Evolutionary conservation across 2,329 filamentous ascomycete species (phyloP).

Genomic region (Clathrospora elynae): DNA sequence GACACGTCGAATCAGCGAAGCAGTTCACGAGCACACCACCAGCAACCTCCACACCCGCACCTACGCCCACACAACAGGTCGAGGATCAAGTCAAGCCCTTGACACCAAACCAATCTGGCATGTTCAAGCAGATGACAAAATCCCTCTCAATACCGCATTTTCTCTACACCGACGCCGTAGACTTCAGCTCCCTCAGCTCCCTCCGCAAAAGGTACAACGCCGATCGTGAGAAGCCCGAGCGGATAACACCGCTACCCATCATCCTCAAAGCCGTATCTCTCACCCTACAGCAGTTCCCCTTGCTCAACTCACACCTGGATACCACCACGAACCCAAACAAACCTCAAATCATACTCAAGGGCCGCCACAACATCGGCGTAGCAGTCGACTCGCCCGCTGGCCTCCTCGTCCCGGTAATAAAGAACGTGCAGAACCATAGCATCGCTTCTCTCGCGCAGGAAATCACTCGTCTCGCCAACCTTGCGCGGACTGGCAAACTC

Average conservation of each 20-base stretch:
- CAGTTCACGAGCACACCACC: constrained; percentile 31
- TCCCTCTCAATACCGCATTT: constrained; percentile 94
- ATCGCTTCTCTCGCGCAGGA: constrained; percentile 80
- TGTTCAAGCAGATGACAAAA: constrained; percentile 98
- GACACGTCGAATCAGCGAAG: constrained; percentile 29
- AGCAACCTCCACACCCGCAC: constrained; percentile 38
- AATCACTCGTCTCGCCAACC: constrained; percentile 71
- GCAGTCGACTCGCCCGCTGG: constrained; percentile 93
- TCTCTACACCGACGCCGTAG: constrained; percentile 87
- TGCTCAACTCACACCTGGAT: constrained; percentile 87
- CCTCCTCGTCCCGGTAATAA: constrained; percentile 89
- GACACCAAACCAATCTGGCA: constrained; percentile 80
- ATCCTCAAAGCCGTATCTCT: constrained; percentile 94
- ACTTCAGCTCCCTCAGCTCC: constrained; percentile 74
- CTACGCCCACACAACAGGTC: constrained; percentile 28
- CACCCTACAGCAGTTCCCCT: constrained; percentile 77
- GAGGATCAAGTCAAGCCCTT: constrained; percentile 72
- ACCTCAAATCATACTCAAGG: constrained; percentile 76
- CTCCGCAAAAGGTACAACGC: constrained; percentile 76
- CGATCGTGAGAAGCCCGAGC: constrained; percentile 45
- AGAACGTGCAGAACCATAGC: constrained; percentile 76
- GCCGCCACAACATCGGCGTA: constrained; percentile 91
- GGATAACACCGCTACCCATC: constrained; percentile 90
- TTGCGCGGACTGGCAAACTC: constrained; percentile 77
- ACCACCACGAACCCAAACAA: constrained; percentile 62